Evolutionary conservation across 345 rosid species (phyloP), one percentile per base, ranked within the genome.

Genomic region (Populus deltoides): DNA sequence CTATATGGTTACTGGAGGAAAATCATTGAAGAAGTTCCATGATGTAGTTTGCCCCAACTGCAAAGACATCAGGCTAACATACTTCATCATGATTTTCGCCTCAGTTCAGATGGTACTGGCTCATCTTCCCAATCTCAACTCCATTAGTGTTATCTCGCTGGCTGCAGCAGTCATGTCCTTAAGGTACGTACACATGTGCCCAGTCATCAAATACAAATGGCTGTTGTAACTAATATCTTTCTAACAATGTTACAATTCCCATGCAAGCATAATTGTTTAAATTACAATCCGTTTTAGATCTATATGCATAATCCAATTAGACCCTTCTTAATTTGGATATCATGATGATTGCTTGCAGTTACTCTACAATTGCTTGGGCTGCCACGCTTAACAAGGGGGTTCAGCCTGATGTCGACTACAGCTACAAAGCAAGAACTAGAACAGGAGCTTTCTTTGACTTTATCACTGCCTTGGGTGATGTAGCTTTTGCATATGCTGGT

Each of bases 121-220:
- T 38, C 97, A 92, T 79, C 88, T 91, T 62, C 97, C 97, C 45
- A 88, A 94, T 77, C 89, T 92, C 76, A 90, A 92, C 80, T 89
- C 98, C 82, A 87, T 94, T 6, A 76, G 89, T 1, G 67, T 66
- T 0, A 79, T 94, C 80, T 91, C 98, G 1, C 80, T 94, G 3
- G 91, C 96, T 1, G 98, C 97, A 1, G 97, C 97, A 4, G 85
- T 92, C 83, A 94, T 91, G 97, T 94, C 98, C 35, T 81, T 92
- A 74, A 86, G 86, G 95, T 90, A 77, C 66, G 27, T 10, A 20
- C 38, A 31, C 3, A 29, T 6, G 39, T 36, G 8, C 5, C 5
- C 35, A 33, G 35, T 5, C 12, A 41, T 41, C 13, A 41, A 41
- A 41, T 11, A 41, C 47, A 43, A 0, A 43, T 43, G 47, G 13